These are phyloP conservation scores for Ophiostoma sp. DNA, from an alignment of 2,329 filamentous ascomycete species.

Conservation along the genomic window DNA sequence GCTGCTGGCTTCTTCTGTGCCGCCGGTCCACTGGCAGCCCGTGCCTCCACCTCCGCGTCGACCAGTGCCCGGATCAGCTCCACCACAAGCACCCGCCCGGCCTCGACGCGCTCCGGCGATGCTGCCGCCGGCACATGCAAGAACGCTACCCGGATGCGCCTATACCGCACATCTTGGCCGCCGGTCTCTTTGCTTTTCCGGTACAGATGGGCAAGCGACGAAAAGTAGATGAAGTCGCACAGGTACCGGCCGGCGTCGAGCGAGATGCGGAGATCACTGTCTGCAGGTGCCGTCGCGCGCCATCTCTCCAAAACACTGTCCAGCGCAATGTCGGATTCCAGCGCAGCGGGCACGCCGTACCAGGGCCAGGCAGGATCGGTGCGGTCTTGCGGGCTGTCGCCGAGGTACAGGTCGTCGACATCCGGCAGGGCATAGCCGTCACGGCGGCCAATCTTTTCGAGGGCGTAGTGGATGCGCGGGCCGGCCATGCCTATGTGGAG, in stretches of 20 bases:
- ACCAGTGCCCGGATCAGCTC: slow-evolving; percentile 54
- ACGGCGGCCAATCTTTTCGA: slow-evolving; percentile 66
- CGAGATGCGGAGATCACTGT: slow-evolving; percentile 52
- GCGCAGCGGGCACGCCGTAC: slow-evolving; percentile 48
- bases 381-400: slow-evolving; percentile 40
- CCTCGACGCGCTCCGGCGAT: slow-evolving; percentile 43
- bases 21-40: not conserved
- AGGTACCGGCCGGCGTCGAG: slow-evolving; percentile 67
- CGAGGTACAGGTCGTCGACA: slow-evolving; percentile 57
- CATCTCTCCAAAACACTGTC: slow-evolving; percentile 53
- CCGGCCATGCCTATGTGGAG: slow-evolving; percentile 79
- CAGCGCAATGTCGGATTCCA: slow-evolving; percentile 53
- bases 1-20: not conserved
- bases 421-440: slow-evolving; percentile 67
- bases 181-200: slow-evolving; percentile 36
- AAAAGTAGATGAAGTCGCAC: slow-evolving; percentile 75
- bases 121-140: slow-evolving; percentile 64
- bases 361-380: slow-evolving; percentile 48
- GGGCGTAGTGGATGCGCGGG: slow-evolving; percentile 56
- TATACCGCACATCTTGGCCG: not conserved
- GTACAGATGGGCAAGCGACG: slow-evolving; percentile 55
- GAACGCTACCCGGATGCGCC: slow-evolving; percentile 54
- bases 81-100: slow-evolving; percentile 48
- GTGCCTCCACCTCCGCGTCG: slow-evolving; percentile 42
- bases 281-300: slow-evolving; percentile 40